These are phyloP conservation scores for Penicillium psychrofluorescens DNA, from an alignment of 495 filamentous ascomycete species.

Conservation along the genomic window DNA sequence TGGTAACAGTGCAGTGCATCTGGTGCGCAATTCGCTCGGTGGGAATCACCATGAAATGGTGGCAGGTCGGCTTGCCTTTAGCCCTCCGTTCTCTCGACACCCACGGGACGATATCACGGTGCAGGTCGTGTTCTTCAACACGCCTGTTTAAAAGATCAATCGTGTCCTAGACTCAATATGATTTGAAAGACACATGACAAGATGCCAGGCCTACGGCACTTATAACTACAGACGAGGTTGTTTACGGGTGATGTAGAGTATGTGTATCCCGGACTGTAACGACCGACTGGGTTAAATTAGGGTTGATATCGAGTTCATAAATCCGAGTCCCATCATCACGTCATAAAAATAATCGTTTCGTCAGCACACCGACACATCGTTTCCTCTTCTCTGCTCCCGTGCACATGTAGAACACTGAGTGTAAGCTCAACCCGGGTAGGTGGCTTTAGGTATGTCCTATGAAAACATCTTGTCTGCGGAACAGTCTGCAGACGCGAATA, in stretches of 20 bases:
- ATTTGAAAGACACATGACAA: too few species aligned
- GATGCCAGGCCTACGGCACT: too few species aligned
- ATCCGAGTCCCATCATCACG: constrained; percentile 23
- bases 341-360: constrained; percentile 28
- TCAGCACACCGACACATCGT: constrained; percentile 14
- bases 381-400: constrained; percentile 1
- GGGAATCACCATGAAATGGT: constrained; percentile 52
- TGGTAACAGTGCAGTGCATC: constrained; percentile 55
- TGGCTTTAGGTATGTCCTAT: too few species aligned
- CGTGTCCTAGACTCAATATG: too few species aligned
- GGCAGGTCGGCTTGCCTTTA: constrained; percentile 40
- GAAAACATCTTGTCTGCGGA: too few species aligned
- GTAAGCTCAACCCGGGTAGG: too few species aligned
- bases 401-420: too few species aligned
- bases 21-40: constrained; percentile 55
- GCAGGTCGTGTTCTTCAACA: constrained; percentile 54
- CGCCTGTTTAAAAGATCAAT: neutral
- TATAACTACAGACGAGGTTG: too few species aligned
- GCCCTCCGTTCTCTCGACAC: constrained; percentile 39
- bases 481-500: too few species aligned
- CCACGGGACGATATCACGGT: constrained; percentile 55
- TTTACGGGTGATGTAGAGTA: too few species aligned
- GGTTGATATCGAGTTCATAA: constrained; percentile 11
- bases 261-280: constrained; percentile 3
- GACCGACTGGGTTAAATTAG: constrained; percentile 16